A percentile compares a stretch with the other conserved stretches of the same genome.
Evolutionary conservation across 768 basidiomycete genomes (phyloP).

Genomic region (Leccinellum luteum): DNA sequence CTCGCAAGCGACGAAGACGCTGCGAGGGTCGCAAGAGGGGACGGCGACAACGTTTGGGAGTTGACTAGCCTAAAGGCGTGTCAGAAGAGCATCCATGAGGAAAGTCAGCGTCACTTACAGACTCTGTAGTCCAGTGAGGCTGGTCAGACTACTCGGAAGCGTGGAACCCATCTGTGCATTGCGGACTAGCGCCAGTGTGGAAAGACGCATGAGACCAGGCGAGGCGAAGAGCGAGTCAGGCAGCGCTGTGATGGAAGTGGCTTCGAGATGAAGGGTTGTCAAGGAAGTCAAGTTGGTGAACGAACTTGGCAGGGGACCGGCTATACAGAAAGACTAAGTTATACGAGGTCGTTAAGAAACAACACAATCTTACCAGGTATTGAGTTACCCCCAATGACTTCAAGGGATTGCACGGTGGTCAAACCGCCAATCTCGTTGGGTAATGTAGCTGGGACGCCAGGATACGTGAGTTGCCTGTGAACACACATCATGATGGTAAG

Average conservation of each 20-base stretch:
- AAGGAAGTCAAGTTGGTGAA: slow-evolving; percentile 39
- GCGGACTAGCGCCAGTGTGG: slow-evolving; percentile 37
- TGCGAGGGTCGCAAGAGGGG: slow-evolving; percentile 31
- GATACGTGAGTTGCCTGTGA: slow-evolving; percentile 40
- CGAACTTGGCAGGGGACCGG: slow-evolving; percentile 40
- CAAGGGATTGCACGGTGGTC: slow-evolving; percentile 36
- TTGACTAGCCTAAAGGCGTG: slow-evolving; percentile 34
- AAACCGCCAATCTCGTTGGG: slow-evolving; percentile 42
- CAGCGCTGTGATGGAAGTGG: slow-evolving; percentile 38
- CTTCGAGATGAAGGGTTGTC: slow-evolving; percentile 39
- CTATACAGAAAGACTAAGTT: slow-evolving; percentile 20
- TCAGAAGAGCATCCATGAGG: not conserved
- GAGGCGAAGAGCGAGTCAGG: slow-evolving; percentile 35
- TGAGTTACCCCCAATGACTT: slow-evolving; percentile 39
- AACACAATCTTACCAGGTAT: slow-evolving; percentile 38
- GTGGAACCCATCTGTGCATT: slow-evolving; percentile 39
- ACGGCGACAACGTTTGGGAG: slow-evolving; percentile 33
- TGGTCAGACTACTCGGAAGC: slow-evolving; percentile 36
- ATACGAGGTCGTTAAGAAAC: not conserved
- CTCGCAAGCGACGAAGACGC: slow-evolving; percentile 31
- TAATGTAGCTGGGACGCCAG: slow-evolving; percentile 44
- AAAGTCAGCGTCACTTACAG: slow-evolving; percentile 31
- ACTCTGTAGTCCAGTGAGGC: slow-evolving; percentile 34
- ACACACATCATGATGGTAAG: not conserved
- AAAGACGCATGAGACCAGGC: slow-evolving; percentile 31